Conservation (phyloP, 176 grass and related monocot genomes). For the Triticum timopheevii region DNA sequence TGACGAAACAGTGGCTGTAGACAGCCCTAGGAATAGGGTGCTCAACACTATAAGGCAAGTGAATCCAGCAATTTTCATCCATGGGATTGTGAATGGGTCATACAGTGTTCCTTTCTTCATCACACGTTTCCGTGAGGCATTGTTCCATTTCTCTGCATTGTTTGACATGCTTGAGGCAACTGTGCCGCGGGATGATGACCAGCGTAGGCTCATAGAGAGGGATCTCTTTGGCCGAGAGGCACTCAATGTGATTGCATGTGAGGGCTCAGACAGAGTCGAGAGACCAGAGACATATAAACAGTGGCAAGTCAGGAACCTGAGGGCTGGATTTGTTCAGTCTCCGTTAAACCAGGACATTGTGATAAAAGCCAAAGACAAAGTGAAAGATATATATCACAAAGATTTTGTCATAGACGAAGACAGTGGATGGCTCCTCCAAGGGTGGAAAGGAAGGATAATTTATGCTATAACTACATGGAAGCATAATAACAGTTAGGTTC, state of each 20-base stretch:
- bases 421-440: conserved; percentile 84
- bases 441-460: conserved; percentile 98
- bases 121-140: conserved; percentile 87
- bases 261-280: conserved; percentile 90
- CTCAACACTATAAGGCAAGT: conserved; percentile 94
- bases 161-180: conserved; percentile 94
- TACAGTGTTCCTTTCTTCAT: conserved; percentile 96
- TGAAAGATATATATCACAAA: conserved; percentile 89
- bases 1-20: conserved; percentile 89
- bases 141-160: conserved; percentile 89
- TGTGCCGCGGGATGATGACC: conserved; percentile 78
- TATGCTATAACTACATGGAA: conserved; percentile 94
- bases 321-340: conserved; percentile 86
- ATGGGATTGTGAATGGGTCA: conserved; percentile 93
- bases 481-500: conserved; percentile 48
- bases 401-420: conserved; percentile 98
- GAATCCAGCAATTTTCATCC: conserved; percentile 86
- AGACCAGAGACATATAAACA: conserved; percentile 96
- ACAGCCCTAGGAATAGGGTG: conserved; percentile 89
- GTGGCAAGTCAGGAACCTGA: conserved; percentile 96
- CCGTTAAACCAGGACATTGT: conserved; percentile 65
- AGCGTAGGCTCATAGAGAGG: conserved; percentile 75
- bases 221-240: conserved; percentile 91
- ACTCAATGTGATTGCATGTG: conserved; percentile 94
- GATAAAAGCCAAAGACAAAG: conserved; percentile 87